Conservation (phyloP, 208 protist species). For the Naegleria lovaniensis region DNA sequence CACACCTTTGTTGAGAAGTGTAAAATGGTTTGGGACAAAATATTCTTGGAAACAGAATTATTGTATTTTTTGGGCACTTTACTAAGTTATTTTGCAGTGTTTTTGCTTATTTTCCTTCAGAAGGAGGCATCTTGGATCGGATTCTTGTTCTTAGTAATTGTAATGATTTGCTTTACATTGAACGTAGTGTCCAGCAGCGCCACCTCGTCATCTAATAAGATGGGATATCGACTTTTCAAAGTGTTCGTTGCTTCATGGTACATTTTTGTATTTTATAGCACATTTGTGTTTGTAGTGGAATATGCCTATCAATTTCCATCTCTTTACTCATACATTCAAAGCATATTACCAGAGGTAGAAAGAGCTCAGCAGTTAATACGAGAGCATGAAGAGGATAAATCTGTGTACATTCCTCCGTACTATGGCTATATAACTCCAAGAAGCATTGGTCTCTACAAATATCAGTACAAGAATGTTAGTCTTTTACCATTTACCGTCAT, state of each 20-base stretch:
- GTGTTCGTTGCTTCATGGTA: neutral
- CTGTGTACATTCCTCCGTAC: neutral
- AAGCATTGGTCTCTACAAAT: neutral
- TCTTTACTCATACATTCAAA: neutral
- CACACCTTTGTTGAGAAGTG: neutral
- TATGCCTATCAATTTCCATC: slow-evolving; percentile 12
- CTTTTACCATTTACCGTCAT: slow-evolving; percentile 2
- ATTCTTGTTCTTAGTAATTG: neutral
- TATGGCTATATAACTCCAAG: neutral
- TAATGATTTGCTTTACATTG: neutral
- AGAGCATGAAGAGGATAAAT: neutral
- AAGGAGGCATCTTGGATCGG: neutral
- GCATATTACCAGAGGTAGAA: neutral
- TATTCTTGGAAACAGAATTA: neutral
- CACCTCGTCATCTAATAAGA: neutral
- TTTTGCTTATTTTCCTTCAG: neutral
- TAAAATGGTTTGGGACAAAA: neutral
- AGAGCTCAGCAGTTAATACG: neutral
- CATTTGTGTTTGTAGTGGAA: neutral
- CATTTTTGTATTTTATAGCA: neutral
- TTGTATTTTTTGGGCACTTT: neutral
- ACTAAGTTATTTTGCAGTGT: neutral
- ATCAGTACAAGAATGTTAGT: neutral
- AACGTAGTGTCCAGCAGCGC: neutral
- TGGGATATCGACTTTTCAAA: neutral